Base-by-base conservation (phyloP, 2,329 filamentous ascomycete species). In the Penicillium sp. region DNA sequence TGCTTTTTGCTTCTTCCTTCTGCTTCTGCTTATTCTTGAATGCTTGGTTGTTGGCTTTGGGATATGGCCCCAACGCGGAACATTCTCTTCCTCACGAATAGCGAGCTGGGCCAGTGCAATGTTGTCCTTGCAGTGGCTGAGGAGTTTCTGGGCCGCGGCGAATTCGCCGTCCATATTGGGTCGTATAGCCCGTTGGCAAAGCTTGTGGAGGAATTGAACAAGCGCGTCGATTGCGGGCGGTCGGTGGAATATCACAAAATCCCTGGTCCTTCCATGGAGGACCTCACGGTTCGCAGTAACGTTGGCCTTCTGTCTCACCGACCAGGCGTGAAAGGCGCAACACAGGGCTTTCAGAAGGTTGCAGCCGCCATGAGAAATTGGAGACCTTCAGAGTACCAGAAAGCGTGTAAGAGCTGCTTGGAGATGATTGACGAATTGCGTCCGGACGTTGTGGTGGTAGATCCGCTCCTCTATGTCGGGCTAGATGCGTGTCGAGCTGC, bases 51-150 rank as follows among this genome's bases (percentile, higher is more conserved):
- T 22, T 12, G 38, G 31, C 28, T 1, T 17, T 34, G 47, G 20
- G 62, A 8, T 6, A 70, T 71, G 66, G 20, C 61, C 37, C 49
- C 57, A 28, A 65, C 57, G 37, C 55, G 59, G 14, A 63, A 55
- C 4, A 70, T 81, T 8, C 68, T 83, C 1, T 75, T 83, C 43
- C 63, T 83, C 42, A 78, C 80, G 3, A 81, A 78, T 63, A 72
- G 74, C 53, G 81, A 83, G 57, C 74, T 76, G 59, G 81, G 81
- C 4, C 78, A 82, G 57, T 76, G 78, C 17, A 83, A 81, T 63
- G 76, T 82, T 25, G 73, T 80, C 38, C 61, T 83, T 6, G 81
- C 81, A 6, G 74, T 78, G 0, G 71, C 71, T 4, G 72, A 78
- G 38, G 79, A 79, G 31, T 69, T 82, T 0, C 62, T 79, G 1